Evolutionary conservation across 2,329 filamentous ascomycete genomes (phyloP).

Genomic region (Alternaria longipes): DNA sequence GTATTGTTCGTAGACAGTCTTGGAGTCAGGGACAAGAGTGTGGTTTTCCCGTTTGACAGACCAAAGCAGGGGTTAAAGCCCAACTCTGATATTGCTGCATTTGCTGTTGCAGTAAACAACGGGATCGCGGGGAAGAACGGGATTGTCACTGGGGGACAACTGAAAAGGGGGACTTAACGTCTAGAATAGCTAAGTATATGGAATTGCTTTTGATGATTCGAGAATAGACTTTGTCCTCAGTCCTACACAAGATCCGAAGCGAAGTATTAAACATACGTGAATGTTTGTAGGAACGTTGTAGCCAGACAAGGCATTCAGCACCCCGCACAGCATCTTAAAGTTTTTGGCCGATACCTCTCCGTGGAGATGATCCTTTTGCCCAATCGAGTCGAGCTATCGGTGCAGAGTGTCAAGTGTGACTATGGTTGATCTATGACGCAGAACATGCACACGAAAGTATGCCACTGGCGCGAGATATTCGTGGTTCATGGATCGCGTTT

Average conservation of each 20-base stretch:
- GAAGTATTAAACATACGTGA: not conserved
- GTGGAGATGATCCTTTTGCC: not conserved
- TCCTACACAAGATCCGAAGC: not conserved
- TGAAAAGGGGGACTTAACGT: not conserved
- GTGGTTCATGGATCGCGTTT: not conserved
- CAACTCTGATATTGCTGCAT: slow-evolving; percentile 42
- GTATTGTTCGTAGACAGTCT: slow-evolving; percentile 49
- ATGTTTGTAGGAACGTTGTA: not conserved
- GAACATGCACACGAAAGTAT: not conserved
- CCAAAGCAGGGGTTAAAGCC: slow-evolving; percentile 25
- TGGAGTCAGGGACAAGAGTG: slow-evolving; percentile 44
- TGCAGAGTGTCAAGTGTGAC: not conserved
- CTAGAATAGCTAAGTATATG: not conserved
- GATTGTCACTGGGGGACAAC: slow-evolving; percentile 29
- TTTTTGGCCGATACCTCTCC: not conserved
- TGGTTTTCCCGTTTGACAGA: slow-evolving; percentile 43
- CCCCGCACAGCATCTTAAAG: not conserved
- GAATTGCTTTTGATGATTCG: not conserved
- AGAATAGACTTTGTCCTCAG: not conserved
- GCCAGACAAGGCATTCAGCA: not conserved
- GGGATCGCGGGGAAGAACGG: slow-evolving; percentile 42
- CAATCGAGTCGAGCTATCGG: not conserved
- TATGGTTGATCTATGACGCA: not conserved
- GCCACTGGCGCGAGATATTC: not conserved
- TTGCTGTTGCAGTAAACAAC: slow-evolving; percentile 52